Percentiles rank a stretch among this genome's conserved stretches.
Evolutionary conservation across 2,329 filamentous ascomycete genomes (phyloP).

Genomic region (Ascocoryne sarcoides): DNA sequence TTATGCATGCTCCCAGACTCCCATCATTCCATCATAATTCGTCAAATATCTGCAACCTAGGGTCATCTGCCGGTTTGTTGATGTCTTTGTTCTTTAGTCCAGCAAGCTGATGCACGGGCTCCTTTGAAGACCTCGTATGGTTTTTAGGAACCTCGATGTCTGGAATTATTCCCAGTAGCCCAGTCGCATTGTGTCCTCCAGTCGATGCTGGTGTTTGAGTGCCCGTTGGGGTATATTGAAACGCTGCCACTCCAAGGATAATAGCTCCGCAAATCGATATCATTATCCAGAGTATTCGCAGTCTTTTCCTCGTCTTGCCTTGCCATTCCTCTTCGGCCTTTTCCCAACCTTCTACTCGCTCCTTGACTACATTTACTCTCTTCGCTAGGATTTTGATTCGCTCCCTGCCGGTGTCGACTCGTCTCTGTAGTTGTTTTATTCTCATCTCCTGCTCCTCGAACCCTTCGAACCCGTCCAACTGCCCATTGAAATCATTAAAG

Average conservation of each 20-base stretch:
- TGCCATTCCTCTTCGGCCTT: conserved; percentile 58
- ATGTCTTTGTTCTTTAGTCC: conserved; percentile 8
- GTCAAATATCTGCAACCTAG: conserved; percentile 26
- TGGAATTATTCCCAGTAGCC: neutral
- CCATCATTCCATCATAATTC: conserved; percentile 23
- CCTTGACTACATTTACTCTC: conserved; percentile 55
- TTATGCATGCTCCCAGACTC: too few species aligned
- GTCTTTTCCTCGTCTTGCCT: conserved; percentile 53
- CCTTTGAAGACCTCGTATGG: neutral
- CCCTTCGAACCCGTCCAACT: conserved; percentile 47
- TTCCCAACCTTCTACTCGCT: conserved; percentile 60
- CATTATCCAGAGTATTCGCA: conserved; percentile 49
- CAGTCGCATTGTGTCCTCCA: neutral
- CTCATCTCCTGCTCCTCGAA: conserved; percentile 58
- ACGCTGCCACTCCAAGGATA: neutral
- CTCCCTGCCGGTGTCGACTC: conserved; percentile 51
- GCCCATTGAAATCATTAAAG: conserved; percentile 44
- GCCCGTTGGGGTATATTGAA: neutral
- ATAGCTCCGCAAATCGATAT: neutral
- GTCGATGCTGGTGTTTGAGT: neutral
- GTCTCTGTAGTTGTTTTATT: conserved; percentile 51
- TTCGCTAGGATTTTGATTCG: conserved; percentile 51
- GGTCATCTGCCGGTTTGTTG: conserved; percentile 19
- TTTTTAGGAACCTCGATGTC: neutral
- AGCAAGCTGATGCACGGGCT: conserved; percentile 4